Conservation (phyloP, 129 eudicot species). For the Saussurea involucrata region DNA sequence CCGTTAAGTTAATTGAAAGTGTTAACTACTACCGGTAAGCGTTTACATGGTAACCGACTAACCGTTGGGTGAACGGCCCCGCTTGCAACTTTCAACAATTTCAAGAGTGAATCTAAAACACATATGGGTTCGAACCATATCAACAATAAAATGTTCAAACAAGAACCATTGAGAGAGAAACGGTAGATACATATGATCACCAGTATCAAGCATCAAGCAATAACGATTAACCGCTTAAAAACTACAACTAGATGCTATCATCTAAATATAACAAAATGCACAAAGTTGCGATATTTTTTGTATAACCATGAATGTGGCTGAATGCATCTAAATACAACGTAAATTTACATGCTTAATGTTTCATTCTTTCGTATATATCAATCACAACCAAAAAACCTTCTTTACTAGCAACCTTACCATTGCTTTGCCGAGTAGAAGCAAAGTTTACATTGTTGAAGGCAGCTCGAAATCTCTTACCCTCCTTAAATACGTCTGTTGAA, state of each 20-base stretch:
- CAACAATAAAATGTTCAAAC: background rate
- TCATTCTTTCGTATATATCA: slow-evolving; percentile 6
- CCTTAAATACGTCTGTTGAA: slow-evolving; percentile 19
- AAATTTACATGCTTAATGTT: slow-evolving; percentile 2
- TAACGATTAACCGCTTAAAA: background rate
- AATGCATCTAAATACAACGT: background rate
- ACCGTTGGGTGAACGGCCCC: too few relatives aligned
- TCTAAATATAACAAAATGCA: slow-evolving; percentile 10
- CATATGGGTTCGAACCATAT: background rate
- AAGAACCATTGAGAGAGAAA: background rate
- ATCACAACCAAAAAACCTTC: background rate
- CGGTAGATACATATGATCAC: background rate
- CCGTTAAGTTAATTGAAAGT: too few relatives aligned
- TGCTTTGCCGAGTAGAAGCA: background rate
- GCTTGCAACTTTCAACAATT: too few relatives aligned
- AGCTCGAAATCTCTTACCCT: background rate
- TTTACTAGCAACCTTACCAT: slow-evolving; percentile 1
- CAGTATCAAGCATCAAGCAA: background rate
- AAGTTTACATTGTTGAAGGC: slow-evolving; percentile 13
- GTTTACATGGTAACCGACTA: too few relatives aligned
- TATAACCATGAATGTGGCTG: slow-evolving; percentile 4
- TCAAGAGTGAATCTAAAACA: too few relatives aligned
- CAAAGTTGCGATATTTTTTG: background rate
- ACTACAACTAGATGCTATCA: background rate
- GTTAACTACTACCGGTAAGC: too few relatives aligned